A percentile compares a stretch with the other conserved stretches of the same genome.
Conservation (phyloP, 192 early-diverging fungal genomes). For the Cetraspora pellucida region DNA sequence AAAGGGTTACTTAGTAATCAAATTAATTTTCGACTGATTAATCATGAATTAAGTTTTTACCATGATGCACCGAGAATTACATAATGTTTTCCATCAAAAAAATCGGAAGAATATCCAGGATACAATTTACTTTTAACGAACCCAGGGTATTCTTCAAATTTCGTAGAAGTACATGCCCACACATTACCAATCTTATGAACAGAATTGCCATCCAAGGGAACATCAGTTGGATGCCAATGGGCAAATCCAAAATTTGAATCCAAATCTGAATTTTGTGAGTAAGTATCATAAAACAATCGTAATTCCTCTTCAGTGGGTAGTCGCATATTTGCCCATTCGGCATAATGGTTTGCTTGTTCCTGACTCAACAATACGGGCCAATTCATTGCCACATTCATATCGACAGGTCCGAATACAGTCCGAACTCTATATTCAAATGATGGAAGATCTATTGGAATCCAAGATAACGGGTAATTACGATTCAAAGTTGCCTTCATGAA, state of each 20-base stretch:
- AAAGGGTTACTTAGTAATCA: background rate
- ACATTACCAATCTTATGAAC: slow-evolving; percentile 38
- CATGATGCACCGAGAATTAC: slow-evolving; percentile 83
- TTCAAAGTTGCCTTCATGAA: slow-evolving; percentile 51
- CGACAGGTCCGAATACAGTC: slow-evolving; percentile 69
- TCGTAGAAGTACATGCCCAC: slow-evolving; percentile 85
- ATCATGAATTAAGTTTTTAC: slow-evolving; percentile 29
- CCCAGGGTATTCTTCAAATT: slow-evolving; percentile 59
- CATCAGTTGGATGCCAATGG: slow-evolving; percentile 66
- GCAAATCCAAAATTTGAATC: slow-evolving; percentile 68
- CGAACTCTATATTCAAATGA: slow-evolving; percentile 27
- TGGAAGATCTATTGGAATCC: slow-evolving; percentile 44
- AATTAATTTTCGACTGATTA: background rate
- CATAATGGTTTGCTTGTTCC: slow-evolving; percentile 73
- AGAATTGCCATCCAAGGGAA: slow-evolving; percentile 35
- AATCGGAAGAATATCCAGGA: slow-evolving; percentile 89
- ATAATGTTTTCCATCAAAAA: slow-evolving; percentile 87
- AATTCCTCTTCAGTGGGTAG: slow-evolving; percentile 82
- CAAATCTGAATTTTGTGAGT: slow-evolving; percentile 31
- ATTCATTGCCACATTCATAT: slow-evolving; percentile 49
- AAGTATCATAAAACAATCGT: slow-evolving; percentile 29
- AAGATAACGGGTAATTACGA: slow-evolving; percentile 57
- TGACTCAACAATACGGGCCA: slow-evolving; percentile 78
- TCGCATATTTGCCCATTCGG: slow-evolving; percentile 54
- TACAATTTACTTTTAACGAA: slow-evolving; percentile 71